Conservation (phyloP, 305 asterid species). For the Lippia alba region DNA sequence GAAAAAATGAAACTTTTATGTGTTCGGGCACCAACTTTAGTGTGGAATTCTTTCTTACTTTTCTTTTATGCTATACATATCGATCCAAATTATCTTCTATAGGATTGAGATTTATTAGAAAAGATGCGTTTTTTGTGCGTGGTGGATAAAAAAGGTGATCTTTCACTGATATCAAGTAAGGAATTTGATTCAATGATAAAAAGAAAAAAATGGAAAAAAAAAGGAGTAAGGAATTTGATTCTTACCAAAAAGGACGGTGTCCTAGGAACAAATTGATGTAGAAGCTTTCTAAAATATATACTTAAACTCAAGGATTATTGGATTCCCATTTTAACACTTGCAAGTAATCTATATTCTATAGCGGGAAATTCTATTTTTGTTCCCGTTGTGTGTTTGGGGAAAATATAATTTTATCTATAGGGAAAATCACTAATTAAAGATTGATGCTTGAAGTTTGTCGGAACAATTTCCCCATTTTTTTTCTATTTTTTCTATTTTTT, state of each 20-base stretch:
- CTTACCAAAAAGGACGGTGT: conserved; percentile 25
- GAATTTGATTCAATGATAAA: conserved; percentile 56
- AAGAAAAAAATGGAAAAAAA: no score
- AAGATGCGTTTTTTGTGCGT: conserved; percentile 40
- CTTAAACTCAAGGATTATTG: no score
- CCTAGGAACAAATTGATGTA: not conserved
- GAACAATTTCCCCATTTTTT: no score
- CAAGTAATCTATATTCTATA: no score
- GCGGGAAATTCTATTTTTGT: no score
- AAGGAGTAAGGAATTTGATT: conserved; percentile 70
- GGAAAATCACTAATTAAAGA: no score
- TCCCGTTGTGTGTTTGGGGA: no score
- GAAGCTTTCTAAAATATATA: not conserved
- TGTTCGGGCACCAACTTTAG: not conserved
- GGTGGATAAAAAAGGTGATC: conserved; percentile 40
- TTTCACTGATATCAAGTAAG: conserved; percentile 52
- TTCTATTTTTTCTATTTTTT: no score
- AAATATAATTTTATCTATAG: no score
- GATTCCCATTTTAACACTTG: no score
- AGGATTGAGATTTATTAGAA: not conserved
- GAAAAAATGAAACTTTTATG: conserved; percentile 22
- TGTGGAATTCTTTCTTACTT: conserved; percentile 24
- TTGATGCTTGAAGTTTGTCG: no score
- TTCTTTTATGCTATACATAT: conserved; percentile 10
- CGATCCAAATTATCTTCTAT: not conserved